Base-by-base conservation (phyloP, 2,329 filamentous ascomycete species). In the Tolypocladium cylindrosporum region DNA sequence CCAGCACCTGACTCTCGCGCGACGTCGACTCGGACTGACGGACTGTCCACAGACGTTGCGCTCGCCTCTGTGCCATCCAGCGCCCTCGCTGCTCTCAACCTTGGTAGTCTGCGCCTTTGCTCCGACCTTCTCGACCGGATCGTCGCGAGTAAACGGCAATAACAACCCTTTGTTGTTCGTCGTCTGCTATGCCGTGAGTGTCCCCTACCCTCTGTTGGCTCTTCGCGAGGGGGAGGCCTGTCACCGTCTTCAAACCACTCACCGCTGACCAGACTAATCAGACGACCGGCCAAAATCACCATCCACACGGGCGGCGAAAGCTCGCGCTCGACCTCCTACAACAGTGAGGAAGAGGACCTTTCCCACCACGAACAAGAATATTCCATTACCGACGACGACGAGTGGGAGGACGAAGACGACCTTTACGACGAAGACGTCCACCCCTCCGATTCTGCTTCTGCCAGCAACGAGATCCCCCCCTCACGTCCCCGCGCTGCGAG, bases 391-490 rank as follows among this genome's bases (percentile, higher is more conserved):
- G 69, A 71, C 64, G 69, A 74, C 45, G 73, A 75, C 61, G 77
- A 78, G 64, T 68, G 71, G 63, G 69, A 78, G 64, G 65, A 70
- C 57, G 60, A 48, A 11, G 72, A 75, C 57, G 69, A 72, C 62
- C 68, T 75, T 19, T 71, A 75, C 54, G 73, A 75, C 61, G 78
- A 78, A 66, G 80, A 81, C 41, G 65, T 84, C 61, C 78, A 81
- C 2, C 82, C 82, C 16, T 79, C 77, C 40, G 83, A 86, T 66
- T 85, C 83, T 9, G 83, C 82, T 21, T 86, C 83, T 43, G 69
- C 68, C 39, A 72, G 69, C 61, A 73, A 69, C 65, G 72, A 70
- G 39, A 66, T 66, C 61, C 64, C 67, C 42, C 62, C 61, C 40
- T 55, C 61, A 36, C 66, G 59, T 36, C 59, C 63, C 4, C 63